Percentiles rank a stretch among this genome's conserved stretches.
Evolutionary conservation across 305 asterid genomes (phyloP).

Genomic region (Fraxinus greggii): DNA sequence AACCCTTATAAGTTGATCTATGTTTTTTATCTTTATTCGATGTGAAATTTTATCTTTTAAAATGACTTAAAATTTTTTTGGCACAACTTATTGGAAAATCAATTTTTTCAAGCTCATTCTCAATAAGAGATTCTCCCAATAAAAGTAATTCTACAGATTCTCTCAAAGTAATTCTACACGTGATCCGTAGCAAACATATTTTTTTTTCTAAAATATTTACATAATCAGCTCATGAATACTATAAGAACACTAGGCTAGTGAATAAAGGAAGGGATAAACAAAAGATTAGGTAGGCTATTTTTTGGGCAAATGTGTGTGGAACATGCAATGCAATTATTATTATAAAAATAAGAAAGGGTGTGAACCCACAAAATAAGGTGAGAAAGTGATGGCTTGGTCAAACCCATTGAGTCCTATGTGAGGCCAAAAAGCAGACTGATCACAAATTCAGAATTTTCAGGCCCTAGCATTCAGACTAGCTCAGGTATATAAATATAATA

Average conservation of each 20-base stretch:
- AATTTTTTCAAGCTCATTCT: not conserved
- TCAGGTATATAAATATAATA: conserved; percentile 28
- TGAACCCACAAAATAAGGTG: conserved; percentile 53
- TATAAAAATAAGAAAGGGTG: conserved; percentile 18
- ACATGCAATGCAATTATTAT: not conserved
- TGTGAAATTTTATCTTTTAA: too few relatives aligned
- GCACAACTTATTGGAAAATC: not conserved
- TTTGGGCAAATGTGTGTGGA: not conserved
- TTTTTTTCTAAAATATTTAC: not conserved
- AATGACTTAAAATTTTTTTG: not conserved
- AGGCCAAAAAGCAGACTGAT: conserved; percentile 51
- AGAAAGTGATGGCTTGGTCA: conserved; percentile 65
- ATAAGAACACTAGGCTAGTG: not conserved
- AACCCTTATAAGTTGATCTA: too few relatives aligned
- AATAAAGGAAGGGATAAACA: not conserved
- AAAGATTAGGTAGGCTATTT: not conserved
- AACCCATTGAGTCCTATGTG: conserved; percentile 43
- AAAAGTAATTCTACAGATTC: too few relatives aligned
- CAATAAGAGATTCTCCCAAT: not conserved
- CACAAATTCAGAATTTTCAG: conserved; percentile 45
- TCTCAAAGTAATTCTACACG: too few relatives aligned
- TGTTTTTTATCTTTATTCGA: too few relatives aligned
- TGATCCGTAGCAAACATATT: not conserved
- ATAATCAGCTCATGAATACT: not conserved
- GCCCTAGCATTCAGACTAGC: conserved; percentile 62